These are phyloP conservation scores for Flaveria linearis DNA, from an alignment of 129 eudicot species.

Conservation along the genomic window DNA sequence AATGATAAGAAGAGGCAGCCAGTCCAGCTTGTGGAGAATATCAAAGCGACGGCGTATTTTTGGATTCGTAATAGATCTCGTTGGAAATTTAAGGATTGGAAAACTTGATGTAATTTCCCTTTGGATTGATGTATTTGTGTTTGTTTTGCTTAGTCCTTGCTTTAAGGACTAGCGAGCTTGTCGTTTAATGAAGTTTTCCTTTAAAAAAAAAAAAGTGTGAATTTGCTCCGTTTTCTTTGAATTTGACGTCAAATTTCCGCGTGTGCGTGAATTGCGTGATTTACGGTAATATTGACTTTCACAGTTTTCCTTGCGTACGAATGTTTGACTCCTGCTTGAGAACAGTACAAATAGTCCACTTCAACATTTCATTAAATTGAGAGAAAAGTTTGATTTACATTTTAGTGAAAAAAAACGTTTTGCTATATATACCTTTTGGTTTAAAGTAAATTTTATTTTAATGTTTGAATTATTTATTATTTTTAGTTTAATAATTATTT, in stretches of 20 bases:
- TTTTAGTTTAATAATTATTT: background rate
- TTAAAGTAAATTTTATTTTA: background rate
- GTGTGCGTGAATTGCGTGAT: conserved; percentile 26
- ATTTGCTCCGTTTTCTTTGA: conserved; percentile 22
- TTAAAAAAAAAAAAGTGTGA: no score
- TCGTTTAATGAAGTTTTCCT: no score
- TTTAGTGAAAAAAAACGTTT: background rate
- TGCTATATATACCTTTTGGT: background rate
- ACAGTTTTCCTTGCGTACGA: conserved; percentile 20
- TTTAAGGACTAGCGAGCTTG: no score
- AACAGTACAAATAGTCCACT: conserved; percentile 5
- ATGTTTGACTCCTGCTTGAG: conserved; percentile 16
- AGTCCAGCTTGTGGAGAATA: no score
- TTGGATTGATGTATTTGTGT: no score
- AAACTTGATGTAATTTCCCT: no score
- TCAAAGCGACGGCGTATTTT: no score
- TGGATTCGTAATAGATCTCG: no score
- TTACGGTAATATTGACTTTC: conserved; percentile 20
- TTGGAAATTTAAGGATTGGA: no score
- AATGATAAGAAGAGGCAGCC: no score
- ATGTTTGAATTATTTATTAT: background rate
- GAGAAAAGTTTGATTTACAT: background rate
- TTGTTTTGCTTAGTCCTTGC: no score
- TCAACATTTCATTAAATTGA: background rate
- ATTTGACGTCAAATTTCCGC: background rate